Evolutionary conservation across 2,329 filamentous ascomycete species (phyloP), one percentile per base, ranked within the genome.

Genomic region (Fusarium floridanum): DNA sequence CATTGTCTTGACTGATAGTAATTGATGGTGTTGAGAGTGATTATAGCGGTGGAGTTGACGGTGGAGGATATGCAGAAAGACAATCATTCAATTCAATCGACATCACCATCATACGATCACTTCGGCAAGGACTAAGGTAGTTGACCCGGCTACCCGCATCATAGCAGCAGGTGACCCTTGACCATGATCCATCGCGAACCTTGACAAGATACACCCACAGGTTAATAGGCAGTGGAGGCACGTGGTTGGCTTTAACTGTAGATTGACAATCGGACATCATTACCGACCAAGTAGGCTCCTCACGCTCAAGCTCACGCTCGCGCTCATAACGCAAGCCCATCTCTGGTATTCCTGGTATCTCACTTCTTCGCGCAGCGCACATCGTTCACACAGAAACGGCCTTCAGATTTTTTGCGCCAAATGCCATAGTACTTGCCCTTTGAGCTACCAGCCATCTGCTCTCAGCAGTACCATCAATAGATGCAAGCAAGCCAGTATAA

Each of bases 401-500:
- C 70, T 78, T 79, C 71, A 77, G 71, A 75, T 84, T 83, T 83
- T 83, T 82, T 86, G 84, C 85, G 85, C 84, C 84, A 85, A 85
- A 85, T 85, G 83, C 81, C 84, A 84, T 83, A 82, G 83, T 85
- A 85, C 83, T 85, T 86, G 85, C 83, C 84, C 80, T 84, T 83
- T 80, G 81, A 85, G 83, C 83, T 87, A 85, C 81, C 83, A 83
- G 82, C 83, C 82, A 83, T 83, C 84, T 85, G 85, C 85, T 82
- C 82, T 83, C 78, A 80, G 83, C 83, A 85, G 84, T 84, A 85
- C 82, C 81, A 83, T 87, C 85, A 85, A 88, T 87, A 86, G 88
- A 88, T 90, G 88, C 87, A 90, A 89, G 87, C 88, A 84, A 84
- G 82, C 83, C 83, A 88, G 85, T 87, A 87, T 88, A 91, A 91